Evolutionary conservation across 805 yeast genomes (phyloP), one percentile per base, ranked within the genome.

Genomic region (Metschnikowia similis): DNA sequence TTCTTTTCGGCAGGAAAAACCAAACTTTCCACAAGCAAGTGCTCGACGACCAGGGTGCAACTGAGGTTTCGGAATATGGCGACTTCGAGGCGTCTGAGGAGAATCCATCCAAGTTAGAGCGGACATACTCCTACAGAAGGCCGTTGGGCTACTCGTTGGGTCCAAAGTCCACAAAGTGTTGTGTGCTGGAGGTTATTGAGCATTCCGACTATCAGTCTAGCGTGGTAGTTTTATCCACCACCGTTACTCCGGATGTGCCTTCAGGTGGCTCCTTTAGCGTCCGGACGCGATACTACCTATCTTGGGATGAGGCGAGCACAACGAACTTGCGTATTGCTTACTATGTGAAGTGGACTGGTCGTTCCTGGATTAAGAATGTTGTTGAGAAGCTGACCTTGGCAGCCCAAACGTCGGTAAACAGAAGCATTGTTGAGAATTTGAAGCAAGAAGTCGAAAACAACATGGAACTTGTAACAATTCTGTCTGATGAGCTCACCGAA

Each of bases 341-440:
- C 64, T 80, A 81, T 71, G 78, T 92, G 37, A 85, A 87, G 41
- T 94, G 99, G 99, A 81, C 86, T 0, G 96, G 94, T 2, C 79
- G 85, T 47, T 86, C 89, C 42, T 86, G 92, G 91, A 79, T 87
- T 52, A 85, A 84, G 62, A 79, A 83, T 26, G 85, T 89, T 0
- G 82, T 87, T 51, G 94, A 87, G 60, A 84, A 78, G 49, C 89
- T 88, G 47, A 75, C 90, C 1, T 79, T 83, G 55, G 81, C 82
- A 37, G 94, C 92, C 8, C 91, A 87, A 53, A 79, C 79, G 49
- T 83, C 80, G 5, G 84, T 83, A 3, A 79, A 87, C 10, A 75
- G 73, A 45, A 69, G 71, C 2, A 53, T 83, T 57, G 67, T 81
- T 7, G 71, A 67, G 9, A 81, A 78, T 48, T 55, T 85, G 38